These are phyloP conservation scores for Xylaria telfairii DNA, from an alignment of 495 filamentous ascomycete species.

Conservation along the genomic window DNA sequence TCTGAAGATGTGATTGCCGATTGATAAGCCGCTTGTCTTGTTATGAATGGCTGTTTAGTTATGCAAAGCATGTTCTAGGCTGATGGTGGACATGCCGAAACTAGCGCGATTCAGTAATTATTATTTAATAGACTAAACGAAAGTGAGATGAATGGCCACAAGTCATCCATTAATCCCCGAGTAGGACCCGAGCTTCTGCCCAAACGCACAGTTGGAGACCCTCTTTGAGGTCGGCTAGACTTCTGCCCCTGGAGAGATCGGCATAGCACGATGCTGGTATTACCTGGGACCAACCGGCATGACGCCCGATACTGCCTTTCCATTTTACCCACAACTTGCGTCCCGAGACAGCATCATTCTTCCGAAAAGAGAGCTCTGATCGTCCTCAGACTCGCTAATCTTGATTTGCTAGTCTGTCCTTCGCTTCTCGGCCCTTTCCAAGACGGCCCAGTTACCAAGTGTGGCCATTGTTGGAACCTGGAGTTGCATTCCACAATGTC, in stretches of 20 bases:
- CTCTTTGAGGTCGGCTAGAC: background rate
- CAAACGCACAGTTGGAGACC: constrained; percentile 1
- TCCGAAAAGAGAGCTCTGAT: constrained; percentile 19
- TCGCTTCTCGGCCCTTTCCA: constrained; percentile 14
- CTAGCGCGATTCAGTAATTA: constrained; percentile 14
- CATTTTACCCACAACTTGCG: constrained; percentile 15
- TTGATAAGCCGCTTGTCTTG: background rate
- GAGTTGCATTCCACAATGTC: constrained; percentile 17
- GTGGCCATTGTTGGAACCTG: constrained; percentile 9
- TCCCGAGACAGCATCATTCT: background rate
- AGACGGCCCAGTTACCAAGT: constrained; percentile 4
- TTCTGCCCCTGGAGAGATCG: constrained; percentile 5
- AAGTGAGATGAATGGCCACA: constrained; percentile 4
- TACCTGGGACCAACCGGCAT: background rate
- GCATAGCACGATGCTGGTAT: constrained; percentile 3
- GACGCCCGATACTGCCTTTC: constrained; percentile 14
- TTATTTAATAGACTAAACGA: constrained; percentile 7
- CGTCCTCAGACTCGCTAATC: constrained; percentile 17
- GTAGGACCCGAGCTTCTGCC: background rate
- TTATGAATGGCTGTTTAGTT: background rate
- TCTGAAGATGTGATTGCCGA: background rate
- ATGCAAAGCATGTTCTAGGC: constrained; percentile 18
- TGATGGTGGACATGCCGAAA: background rate
- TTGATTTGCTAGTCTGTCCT: background rate
- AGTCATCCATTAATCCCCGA: too few relatives aligned